These are phyloP conservation scores for Ceratonia siliqua DNA, from an alignment of 306 rosid species.

Conservation along the genomic window DNA sequence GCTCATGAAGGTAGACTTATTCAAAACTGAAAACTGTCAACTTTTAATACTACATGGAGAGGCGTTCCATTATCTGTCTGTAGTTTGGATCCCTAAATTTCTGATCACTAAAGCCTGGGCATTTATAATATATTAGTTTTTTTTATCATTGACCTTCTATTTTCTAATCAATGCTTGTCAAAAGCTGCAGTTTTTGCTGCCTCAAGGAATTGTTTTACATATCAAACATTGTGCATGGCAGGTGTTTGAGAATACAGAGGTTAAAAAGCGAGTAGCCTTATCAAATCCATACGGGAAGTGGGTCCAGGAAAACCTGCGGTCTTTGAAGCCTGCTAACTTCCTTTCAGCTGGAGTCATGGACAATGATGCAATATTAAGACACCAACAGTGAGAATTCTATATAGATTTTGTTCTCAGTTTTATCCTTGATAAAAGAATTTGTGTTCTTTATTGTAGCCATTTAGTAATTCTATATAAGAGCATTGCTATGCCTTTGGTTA, in stretches of 20 bases:
- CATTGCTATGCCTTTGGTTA: constrained; percentile 20
- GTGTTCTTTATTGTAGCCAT: constrained; percentile 8
- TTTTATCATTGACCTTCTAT: neutral
- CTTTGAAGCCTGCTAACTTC: constrained; percentile 76
- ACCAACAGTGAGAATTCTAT: constrained; percentile 83
- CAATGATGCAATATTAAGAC: constrained; percentile 71
- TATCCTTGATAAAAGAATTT: constrained; percentile 1
- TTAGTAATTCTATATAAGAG: constrained; percentile 29
- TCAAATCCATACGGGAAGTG: constrained; percentile 85
- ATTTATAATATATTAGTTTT: neutral
- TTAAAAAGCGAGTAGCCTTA: constrained; percentile 83
- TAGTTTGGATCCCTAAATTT: constrained; percentile 27
- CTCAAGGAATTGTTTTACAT: constrained; percentile 26
- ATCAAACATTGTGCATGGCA: constrained; percentile 45
- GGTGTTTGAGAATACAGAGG: constrained; percentile 96
- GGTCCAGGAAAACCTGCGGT: constrained; percentile 78
- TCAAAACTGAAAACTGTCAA: neutral
- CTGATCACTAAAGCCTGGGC: constrained; percentile 7
- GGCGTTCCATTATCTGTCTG: neutral
- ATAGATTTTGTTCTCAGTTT: constrained; percentile 8
- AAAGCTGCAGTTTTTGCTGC: constrained; percentile 2
- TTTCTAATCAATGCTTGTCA: constrained; percentile 4
- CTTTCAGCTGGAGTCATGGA: constrained; percentile 71
- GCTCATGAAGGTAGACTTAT: neutral
- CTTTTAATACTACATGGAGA: constrained; percentile 15